phyloP scores from a whole-genome alignment of 805 yeast genomes.

The Metschnikowia arizonensis region DNA sequence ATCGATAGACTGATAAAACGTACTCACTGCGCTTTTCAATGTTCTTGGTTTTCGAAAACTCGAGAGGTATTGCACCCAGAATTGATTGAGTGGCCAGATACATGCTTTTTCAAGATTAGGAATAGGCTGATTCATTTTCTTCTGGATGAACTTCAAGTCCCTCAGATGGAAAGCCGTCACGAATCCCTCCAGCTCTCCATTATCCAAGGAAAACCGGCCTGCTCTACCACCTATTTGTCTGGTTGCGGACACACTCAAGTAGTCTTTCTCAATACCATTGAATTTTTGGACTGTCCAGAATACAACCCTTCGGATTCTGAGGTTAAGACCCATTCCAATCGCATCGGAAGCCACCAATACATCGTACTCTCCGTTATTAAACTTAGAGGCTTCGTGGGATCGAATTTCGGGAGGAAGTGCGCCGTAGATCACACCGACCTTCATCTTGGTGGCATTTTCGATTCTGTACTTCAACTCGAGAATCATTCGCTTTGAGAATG shows the following conservation, averaged over 20 bases:
- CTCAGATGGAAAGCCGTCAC: slow-evolving; percentile 49
- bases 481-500: slow-evolving; percentile 74
- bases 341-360: slow-evolving; percentile 95
- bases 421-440: slow-evolving; percentile 90
- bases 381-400: slow-evolving; percentile 72
- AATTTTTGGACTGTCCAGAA: slow-evolving; percentile 68
- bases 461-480: slow-evolving; percentile 64
- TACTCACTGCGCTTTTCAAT: slow-evolving; percentile 43
- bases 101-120: slow-evolving; percentile 55
- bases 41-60: slow-evolving; percentile 52
- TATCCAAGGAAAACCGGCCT: slow-evolving; percentile 57
- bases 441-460: slow-evolving; percentile 56
- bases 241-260: slow-evolving; percentile 58
- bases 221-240: slow-evolving; percentile 98
- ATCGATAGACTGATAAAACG: slow-evolving; percentile 42
- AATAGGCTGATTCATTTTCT: slow-evolving; percentile 49
- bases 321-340: slow-evolving; percentile 93
- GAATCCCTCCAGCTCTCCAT: slow-evolving; percentile 40
- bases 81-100: slow-evolving; percentile 73
- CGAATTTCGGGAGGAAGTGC: slow-evolving; percentile 95
- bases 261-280: slow-evolving; percentile 52
- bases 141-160: slow-evolving; percentile 44
- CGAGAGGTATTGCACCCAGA: slow-evolving; percentile 65
- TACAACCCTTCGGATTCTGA: slow-evolving; percentile 75
- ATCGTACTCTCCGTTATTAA: slow-evolving; percentile 76